Conservation (phyloP, 441 rosid genomes). For the Adansonia grandidieri region DNA sequence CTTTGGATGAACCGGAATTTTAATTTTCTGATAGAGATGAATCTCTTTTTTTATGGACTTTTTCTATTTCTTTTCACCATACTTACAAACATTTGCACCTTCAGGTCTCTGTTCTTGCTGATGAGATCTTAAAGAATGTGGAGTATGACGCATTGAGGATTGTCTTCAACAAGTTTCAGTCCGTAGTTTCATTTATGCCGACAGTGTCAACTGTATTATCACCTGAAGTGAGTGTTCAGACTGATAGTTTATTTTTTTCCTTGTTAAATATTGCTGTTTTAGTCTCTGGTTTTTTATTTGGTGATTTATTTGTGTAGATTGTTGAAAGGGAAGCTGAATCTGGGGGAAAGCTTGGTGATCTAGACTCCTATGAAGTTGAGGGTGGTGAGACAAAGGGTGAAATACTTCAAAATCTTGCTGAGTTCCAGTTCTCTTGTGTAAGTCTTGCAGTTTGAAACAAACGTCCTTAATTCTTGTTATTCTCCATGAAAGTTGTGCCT, state of each 20-base stretch:
- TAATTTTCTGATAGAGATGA: not conserved
- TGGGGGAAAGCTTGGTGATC: conserved; percentile 85
- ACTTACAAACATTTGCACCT: conserved; percentile 25
- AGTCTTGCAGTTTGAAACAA: conserved; percentile 37
- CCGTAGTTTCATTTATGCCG: conserved; percentile 76
- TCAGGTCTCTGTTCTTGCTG: conserved; percentile 94
- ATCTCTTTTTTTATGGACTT: not conserved
- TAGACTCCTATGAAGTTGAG: conserved; percentile 95
- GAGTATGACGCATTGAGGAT: conserved; percentile 91
- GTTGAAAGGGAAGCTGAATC: conserved; percentile 87
- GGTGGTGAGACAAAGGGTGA: conserved; percentile 93
- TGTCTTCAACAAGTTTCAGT: conserved; percentile 89
- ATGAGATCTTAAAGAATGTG: conserved; percentile 85
- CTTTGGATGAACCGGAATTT: conserved; percentile 8
- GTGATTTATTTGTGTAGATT: conserved; percentile 45
- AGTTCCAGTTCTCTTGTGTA: conserved; percentile 98
- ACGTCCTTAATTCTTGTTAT: not conserved
- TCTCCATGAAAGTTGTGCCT: not conserved
- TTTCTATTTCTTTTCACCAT: conserved; percentile 3
- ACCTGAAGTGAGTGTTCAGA: conserved; percentile 26
- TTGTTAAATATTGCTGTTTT: conserved; percentile 7
- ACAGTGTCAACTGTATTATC: conserved; percentile 51
- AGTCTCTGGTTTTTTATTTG: conserved; percentile 19
- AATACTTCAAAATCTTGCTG: conserved; percentile 85
- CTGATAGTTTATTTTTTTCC: not conserved